Conservation (phyloP, 192 early-diverging fungal species). For the Pilobolus umbonatus region DNA sequence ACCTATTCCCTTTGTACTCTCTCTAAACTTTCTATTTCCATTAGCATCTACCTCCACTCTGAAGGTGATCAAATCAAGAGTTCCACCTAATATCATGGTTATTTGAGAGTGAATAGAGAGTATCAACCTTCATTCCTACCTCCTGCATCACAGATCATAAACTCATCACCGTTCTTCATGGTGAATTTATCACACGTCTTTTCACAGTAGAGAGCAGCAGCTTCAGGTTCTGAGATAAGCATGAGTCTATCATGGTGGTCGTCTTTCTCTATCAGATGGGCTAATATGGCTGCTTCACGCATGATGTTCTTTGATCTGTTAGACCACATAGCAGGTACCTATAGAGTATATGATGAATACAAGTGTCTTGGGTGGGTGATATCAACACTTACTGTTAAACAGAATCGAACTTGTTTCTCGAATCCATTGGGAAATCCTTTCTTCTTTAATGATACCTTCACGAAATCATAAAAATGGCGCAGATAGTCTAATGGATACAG, state of each 20-base stretch:
- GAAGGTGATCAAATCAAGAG: conserved; percentile 49
- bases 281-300: conserved; percentile 43
- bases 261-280: conserved; percentile 38
- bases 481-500: conserved; percentile 29
- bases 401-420: conserved; percentile 22
- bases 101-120: not conserved
- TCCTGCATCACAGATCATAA: conserved; percentile 53
- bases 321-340: conserved; percentile 49
- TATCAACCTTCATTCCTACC: conserved; percentile 19
- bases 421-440: conserved; percentile 28
- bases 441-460: conserved; percentile 30
- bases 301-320: conserved; percentile 47
- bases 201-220: conserved; percentile 50
- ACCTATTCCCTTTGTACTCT: conserved; percentile 45
- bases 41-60: conserved; percentile 29
- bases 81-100: conserved; percentile 34
- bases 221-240: conserved; percentile 50
- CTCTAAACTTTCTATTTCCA: conserved; percentile 32
- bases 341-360: not conserved
- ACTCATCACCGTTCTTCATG: conserved; percentile 43
- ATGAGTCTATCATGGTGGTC: conserved; percentile 40
- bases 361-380: not conserved
- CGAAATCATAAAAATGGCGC: conserved; percentile 33
- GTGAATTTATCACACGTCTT: conserved; percentile 49
- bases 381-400: conserved; percentile 22